Evolutionary conservation across 2,329 filamentous ascomycete species (phyloP).

Genomic region (Ophiocordyceps camponoti-leonardi): DNA sequence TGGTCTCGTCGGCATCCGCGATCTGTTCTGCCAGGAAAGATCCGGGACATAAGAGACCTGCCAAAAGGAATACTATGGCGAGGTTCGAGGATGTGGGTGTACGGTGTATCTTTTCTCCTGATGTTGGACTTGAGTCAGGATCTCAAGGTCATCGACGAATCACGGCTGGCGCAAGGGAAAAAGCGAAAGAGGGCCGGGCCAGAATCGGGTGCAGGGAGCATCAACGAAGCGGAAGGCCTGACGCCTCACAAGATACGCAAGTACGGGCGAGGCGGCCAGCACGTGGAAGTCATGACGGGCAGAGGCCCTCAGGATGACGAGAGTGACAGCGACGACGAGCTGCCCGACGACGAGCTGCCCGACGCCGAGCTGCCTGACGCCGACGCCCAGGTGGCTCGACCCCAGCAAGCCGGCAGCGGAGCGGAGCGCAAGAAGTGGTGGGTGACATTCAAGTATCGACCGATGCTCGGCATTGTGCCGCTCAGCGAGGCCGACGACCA

Average conservation of each 20-base stretch:
- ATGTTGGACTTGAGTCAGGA: constrained; percentile 79
- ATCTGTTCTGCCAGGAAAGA: constrained; percentile 55
- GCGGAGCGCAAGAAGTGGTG: constrained; percentile 35
- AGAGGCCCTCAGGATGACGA: constrained; percentile 17
- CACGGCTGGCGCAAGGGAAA: constrained; percentile 15
- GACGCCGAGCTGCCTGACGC: constrained; percentile 14
- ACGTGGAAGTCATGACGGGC: constrained; percentile 20
- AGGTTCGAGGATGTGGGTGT: constrained; percentile 63
- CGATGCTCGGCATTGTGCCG: constrained; percentile 61
- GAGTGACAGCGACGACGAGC: constrained; percentile 20
- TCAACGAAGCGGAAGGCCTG: constrained; percentile 28
- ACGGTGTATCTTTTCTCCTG: constrained; percentile 70
- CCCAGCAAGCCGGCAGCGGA: background rate
- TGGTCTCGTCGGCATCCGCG: constrained; percentile 78
- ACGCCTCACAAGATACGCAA: constrained; percentile 25
- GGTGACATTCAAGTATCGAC: constrained; percentile 84
- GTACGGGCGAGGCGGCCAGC: constrained; percentile 21
- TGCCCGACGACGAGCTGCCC: constrained; percentile 15
- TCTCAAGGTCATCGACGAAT: constrained; percentile 21
- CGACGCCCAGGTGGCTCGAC: constrained; percentile 12
- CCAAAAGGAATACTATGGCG: constrained; percentile 82
- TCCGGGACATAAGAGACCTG: constrained; percentile 58
- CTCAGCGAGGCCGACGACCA: constrained; percentile 18
- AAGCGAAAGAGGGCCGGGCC: constrained; percentile 37
- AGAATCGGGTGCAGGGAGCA: constrained; percentile 34